Conservation (phyloP, 345 rosid genomes). For the Pistacia vera region DNA sequence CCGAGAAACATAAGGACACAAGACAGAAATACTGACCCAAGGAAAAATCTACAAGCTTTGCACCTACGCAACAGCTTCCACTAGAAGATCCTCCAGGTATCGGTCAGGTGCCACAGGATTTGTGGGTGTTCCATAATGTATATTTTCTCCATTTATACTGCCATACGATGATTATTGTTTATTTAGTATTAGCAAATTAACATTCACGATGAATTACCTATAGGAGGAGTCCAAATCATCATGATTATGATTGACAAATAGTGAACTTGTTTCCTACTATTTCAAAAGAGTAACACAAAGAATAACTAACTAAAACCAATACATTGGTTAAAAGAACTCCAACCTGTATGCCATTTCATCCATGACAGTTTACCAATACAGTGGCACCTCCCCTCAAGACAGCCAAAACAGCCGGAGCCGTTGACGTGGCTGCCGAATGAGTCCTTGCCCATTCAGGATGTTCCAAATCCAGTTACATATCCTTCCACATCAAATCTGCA, state of each 20-base stretch:
- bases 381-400: slow-evolving; percentile 74
- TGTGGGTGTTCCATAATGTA: slow-evolving; percentile 81
- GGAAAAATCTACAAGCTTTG: slow-evolving; percentile 83
- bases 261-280: neutral
- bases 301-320: neutral
- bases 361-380: slow-evolving; percentile 74
- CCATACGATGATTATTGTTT: neutral
- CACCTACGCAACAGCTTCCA: slow-evolving; percentile 95
- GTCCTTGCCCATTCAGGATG: slow-evolving; percentile 94
- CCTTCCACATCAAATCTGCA: slow-evolving; percentile 86
- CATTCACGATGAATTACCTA: neutral
- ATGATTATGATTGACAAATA: neutral
- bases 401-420: slow-evolving; percentile 70
- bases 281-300: neutral
- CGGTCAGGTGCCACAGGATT: slow-evolving; percentile 82
- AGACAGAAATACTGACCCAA: slow-evolving; percentile 49
- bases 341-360: slow-evolving; percentile 98
- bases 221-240: too few relatives aligned
- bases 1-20: neutral
- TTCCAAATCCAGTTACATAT: slow-evolving; percentile 81
- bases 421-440: slow-evolving; percentile 66
- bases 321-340: slow-evolving; percentile 3
- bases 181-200: neutral
- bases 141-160: slow-evolving; percentile 87
- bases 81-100: slow-evolving; percentile 97